These are phyloP conservation scores for Fusarium sp. DNA, from an alignment of 2,329 filamentous ascomycete species.

Conservation along the genomic window DNA sequence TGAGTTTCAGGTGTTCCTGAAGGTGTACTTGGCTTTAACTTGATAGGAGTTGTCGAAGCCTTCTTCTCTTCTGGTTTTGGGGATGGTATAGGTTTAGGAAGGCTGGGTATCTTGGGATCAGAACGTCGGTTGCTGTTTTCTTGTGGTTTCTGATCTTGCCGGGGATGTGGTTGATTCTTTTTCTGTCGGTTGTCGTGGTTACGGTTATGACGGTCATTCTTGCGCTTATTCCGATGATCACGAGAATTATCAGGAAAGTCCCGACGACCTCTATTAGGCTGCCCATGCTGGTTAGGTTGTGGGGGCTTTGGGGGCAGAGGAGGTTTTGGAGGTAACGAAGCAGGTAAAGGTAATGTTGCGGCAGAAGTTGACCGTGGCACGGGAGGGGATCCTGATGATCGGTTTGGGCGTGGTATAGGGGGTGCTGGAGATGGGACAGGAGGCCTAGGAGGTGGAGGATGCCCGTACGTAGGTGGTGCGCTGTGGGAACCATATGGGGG, in stretches of 20 bases:
- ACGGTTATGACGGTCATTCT: constrained; percentile 51
- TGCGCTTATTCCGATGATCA: constrained; percentile 50
- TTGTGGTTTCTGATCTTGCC: constrained; percentile 47
- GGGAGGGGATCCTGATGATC: constrained; percentile 32
- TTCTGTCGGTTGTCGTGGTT: constrained; percentile 49
- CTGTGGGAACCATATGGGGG: constrained; percentile 40
- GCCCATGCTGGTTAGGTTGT: constrained; percentile 34
- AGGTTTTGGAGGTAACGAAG: constrained; percentile 52
- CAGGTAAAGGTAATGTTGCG: constrained; percentile 35
- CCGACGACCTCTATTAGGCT: constrained; percentile 39
- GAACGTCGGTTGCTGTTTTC: constrained; percentile 29
- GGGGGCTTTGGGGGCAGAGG: constrained; percentile 51
- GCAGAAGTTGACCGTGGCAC: constrained; percentile 32
- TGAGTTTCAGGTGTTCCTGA: constrained; percentile 17
- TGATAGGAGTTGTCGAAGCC: background rate
- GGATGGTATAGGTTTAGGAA: constrained; percentile 38
- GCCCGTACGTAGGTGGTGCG: constrained; percentile 36
- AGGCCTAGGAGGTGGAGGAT: constrained; percentile 30
- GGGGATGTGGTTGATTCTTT: constrained; percentile 41
- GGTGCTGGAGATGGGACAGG: constrained; percentile 33
- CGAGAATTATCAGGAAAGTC: constrained; percentile 47
- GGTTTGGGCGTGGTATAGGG: constrained; percentile 23
- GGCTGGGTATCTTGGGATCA: constrained; percentile 15
- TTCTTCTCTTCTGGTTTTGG: constrained; percentile 50
- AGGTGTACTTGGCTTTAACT: constrained; percentile 22